A percentile compares a stretch with the other conserved stretches of the same genome.
Conservation (phyloP, 768 basidiomycete species). For the Tubosaeta brunneosetosa region DNA sequence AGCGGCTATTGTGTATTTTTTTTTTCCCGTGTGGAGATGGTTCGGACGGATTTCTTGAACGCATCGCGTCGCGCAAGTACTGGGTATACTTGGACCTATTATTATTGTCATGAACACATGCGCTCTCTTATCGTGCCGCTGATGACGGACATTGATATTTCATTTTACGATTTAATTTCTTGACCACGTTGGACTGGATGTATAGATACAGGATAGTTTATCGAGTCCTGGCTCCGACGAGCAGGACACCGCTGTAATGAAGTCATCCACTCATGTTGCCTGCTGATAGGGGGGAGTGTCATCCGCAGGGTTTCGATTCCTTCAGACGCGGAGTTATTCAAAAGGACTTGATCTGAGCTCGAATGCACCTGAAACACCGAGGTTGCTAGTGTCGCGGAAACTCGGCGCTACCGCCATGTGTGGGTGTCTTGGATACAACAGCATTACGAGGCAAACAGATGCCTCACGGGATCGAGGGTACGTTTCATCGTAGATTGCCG, state of each 20-base stretch:
- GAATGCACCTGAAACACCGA: too few species aligned
- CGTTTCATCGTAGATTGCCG: too few species aligned
- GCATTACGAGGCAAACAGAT: slow-evolving; percentile 19
- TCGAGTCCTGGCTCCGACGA: too few species aligned
- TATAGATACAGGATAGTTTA: background rate
- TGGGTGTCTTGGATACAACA: slow-evolving; percentile 40
- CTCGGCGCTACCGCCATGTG: slow-evolving; percentile 45
- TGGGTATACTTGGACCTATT: background rate
- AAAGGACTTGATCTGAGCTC: too few species aligned
- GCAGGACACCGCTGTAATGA: too few species aligned
- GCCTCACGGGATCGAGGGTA: too few species aligned
- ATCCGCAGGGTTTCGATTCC: too few species aligned
- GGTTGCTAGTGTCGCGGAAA: too few species aligned
- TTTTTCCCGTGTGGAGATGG: background rate
- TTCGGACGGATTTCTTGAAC: slow-evolving; percentile 8
- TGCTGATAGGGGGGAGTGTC: too few species aligned
- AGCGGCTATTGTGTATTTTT: background rate
- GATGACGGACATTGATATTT: background rate
- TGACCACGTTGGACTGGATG: background rate
- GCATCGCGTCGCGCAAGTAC: background rate
- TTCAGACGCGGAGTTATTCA: too few species aligned
- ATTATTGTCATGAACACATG: background rate
- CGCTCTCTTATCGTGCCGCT: background rate
- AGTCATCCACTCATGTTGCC: too few species aligned
- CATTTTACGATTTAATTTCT: background rate